Conservation (phyloP, 441 rosid species). For the Erodium chrysanthum region DNA sequence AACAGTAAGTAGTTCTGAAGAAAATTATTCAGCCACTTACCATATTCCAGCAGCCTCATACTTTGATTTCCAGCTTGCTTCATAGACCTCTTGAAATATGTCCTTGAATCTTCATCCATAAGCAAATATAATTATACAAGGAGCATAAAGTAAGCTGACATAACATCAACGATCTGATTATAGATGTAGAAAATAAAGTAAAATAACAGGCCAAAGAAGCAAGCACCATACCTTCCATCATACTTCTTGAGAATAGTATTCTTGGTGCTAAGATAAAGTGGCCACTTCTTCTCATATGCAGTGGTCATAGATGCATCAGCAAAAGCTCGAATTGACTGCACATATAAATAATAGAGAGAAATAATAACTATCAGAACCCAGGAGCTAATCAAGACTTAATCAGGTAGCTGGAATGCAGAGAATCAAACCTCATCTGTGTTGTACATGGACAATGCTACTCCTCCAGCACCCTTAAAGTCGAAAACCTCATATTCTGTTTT, state of each 20-base stretch:
- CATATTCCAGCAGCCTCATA: slow-evolving; percentile 58
- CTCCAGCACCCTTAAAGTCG: slow-evolving; percentile 21
- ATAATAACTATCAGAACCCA: neutral
- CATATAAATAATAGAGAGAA: neutral
- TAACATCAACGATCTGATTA: neutral
- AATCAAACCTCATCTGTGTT: slow-evolving; percentile 22
- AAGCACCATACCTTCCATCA: slow-evolving; percentile 72
- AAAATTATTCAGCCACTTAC: slow-evolving; percentile 17
- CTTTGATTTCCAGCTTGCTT: slow-evolving; percentile 66
- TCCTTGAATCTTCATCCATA: slow-evolving; percentile 66
- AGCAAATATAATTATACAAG: neutral
- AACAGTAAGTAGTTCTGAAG: too few relatives aligned
- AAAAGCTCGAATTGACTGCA: slow-evolving; percentile 74
- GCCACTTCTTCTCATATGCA: slow-evolving; percentile 86
- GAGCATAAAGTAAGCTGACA: neutral
- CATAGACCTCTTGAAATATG: slow-evolving; percentile 83
- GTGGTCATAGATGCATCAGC: slow-evolving; percentile 89
- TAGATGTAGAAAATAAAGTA: neutral
- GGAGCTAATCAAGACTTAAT: neutral
- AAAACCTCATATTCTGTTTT: slow-evolving; percentile 17
- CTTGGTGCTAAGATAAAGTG: slow-evolving; percentile 92
- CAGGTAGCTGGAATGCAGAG: neutral
- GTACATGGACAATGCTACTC: slow-evolving; percentile 23
- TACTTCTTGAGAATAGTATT: slow-evolving; percentile 84
- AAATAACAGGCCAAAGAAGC: slow-evolving; percentile 2